phyloP scores from a whole-genome alignment of 768 basidiomycete species.

The Cystobasidium tubakii region DNA sequence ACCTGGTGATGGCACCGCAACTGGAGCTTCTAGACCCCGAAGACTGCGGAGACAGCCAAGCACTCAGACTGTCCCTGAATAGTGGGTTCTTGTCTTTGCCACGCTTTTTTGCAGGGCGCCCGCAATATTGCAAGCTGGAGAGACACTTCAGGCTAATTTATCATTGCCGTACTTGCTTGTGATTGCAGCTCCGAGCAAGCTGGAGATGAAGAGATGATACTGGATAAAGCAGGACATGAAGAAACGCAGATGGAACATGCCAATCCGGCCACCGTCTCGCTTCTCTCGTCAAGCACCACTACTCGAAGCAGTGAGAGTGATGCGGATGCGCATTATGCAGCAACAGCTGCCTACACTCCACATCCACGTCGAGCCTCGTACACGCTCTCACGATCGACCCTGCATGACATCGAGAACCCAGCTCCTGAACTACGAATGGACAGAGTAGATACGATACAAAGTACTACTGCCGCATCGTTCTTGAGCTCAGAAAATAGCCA shows the following conservation, averaged over 20 bases:
- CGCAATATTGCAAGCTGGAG: no score
- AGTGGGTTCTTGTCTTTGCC: constrained; percentile 13
- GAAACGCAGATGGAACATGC: neutral
- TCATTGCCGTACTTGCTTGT: neutral
- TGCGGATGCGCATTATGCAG: constrained; percentile 7
- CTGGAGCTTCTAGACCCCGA: constrained; percentile 8
- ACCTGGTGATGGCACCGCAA: neutral
- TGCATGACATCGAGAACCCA: constrained; percentile 20
- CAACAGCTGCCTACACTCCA: neutral
- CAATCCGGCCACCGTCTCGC: neutral
- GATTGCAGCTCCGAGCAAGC: constrained; percentile 3
- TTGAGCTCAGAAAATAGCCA: constrained; percentile 10
- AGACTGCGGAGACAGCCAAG: constrained; percentile 23
- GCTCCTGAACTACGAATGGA: constrained; percentile 30
- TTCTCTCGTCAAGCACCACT: neutral
- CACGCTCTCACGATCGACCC: neutral
- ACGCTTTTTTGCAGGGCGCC: no score
- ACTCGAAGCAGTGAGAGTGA: neutral
- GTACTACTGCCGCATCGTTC: neutral
- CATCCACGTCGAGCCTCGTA: neutral
- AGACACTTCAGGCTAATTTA: neutral
- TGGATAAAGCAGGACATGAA: constrained; percentile 9
- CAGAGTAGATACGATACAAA: constrained; percentile 11
- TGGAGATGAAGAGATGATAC: constrained; percentile 28
- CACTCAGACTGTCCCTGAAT: constrained; percentile 25